These are phyloP conservation scores for Seminavis robusta DNA, from an alignment of 108 stramenopile genomes.

Conservation along the genomic window DNA sequence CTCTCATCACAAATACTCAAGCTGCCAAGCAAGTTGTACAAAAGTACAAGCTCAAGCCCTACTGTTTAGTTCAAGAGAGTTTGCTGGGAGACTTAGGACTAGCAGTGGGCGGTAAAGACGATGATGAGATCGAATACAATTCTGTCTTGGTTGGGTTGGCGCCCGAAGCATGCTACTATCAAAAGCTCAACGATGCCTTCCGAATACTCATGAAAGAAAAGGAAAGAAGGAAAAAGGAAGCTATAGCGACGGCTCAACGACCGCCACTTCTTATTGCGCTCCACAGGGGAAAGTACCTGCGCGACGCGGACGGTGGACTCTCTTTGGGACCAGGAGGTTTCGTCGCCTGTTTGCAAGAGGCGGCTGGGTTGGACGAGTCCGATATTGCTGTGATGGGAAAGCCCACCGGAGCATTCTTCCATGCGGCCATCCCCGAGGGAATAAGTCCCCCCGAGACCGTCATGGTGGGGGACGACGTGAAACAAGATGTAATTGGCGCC, in stretches of 20 bases:
- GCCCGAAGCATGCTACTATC: constrained; percentile 55
- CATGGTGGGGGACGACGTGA: constrained; percentile 73
- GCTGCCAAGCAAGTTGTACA: constrained; percentile 41
- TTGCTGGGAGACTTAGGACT: neutral
- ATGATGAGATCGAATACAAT: constrained; percentile 10
- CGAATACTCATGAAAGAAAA: constrained; percentile 34
- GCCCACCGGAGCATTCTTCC: constrained; percentile 56
- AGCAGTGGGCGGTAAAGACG: neutral
- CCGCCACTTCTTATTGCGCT: constrained; percentile 64
- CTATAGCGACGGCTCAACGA: neutral
- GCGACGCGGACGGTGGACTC: constrained; percentile 37
- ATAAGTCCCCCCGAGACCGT: no score
- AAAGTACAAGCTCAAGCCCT: constrained; percentile 36
- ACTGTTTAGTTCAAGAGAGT: constrained; percentile 54
- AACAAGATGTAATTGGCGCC: constrained; percentile 56
- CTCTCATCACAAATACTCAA: constrained; percentile 50
- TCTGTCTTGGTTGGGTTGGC: constrained; percentile 72
- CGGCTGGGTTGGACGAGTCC: neutral
- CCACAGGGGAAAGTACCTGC: constrained; percentile 47
- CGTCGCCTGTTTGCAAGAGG: constrained; percentile 29
- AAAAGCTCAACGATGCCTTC: constrained; percentile 60
- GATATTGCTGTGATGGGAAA: constrained; percentile 58
- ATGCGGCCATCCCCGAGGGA: no score
- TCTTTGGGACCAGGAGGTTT: constrained; percentile 70
- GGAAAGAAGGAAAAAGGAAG: no score